These are phyloP conservation scores for Cicer pinnatifidum DNA, from an alignment of 306 rosid genomes.

Conservation along the genomic window DNA sequence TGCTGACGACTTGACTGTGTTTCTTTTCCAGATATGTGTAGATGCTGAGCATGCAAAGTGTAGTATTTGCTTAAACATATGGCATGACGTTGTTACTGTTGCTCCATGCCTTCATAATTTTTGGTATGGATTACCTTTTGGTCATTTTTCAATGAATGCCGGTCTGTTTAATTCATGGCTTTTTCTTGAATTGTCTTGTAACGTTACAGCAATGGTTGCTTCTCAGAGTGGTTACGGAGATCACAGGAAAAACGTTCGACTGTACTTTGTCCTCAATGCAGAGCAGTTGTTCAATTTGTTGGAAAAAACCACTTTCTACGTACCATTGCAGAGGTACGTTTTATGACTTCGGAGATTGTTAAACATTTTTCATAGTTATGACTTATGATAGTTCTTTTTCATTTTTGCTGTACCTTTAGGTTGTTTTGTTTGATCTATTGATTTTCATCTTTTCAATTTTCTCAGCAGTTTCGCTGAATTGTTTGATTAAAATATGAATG, in stretches of 20 bases:
- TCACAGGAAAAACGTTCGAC: conserved; percentile 68
- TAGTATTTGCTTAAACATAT: conserved; percentile 86
- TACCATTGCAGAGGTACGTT: conserved; percentile 63
- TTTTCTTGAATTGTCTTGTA: conserved; percentile 40
- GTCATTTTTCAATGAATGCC: conserved; percentile 1
- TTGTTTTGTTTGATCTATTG: not conserved
- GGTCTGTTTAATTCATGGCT: conserved; percentile 38
- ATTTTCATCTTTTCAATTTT: conserved; percentile 42
- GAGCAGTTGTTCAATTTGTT: conserved; percentile 83
- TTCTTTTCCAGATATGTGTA: conserved; percentile 64
- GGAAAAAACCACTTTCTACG: conserved; percentile 90
- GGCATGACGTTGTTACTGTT: conserved; percentile 91
- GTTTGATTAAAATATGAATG: not conserved
- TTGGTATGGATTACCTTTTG: conserved; percentile 58
- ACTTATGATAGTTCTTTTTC: not conserved
- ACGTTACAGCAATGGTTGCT: conserved; percentile 86
- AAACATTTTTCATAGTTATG: not conserved
- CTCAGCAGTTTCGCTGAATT: conserved; percentile 8
- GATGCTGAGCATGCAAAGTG: conserved; percentile 88
- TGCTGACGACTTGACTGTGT: conserved; percentile 43
- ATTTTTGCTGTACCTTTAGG: not conserved
- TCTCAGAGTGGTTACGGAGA: conserved; percentile 90
- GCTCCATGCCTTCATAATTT: conserved; percentile 96
- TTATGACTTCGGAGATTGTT: conserved; percentile 26
- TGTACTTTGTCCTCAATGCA: conserved; percentile 93